Evolutionary conservation across 805 yeast species (phyloP).

Genomic region (Starmerella bombi): DNA sequence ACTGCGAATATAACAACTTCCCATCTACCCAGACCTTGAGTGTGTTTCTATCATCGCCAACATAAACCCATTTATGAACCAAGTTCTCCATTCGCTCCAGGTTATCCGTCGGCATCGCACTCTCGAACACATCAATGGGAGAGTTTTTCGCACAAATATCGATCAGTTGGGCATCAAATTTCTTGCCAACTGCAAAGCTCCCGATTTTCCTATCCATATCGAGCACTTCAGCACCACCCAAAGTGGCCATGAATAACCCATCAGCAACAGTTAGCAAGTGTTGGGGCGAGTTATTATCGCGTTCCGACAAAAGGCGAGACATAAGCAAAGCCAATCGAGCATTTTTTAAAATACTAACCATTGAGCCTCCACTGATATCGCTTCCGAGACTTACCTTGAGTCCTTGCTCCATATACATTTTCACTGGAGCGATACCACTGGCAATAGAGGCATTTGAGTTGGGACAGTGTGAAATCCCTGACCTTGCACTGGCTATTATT

Average conservation of each 20-base stretch:
- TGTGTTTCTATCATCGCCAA: constrained; percentile 89
- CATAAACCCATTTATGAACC: constrained; percentile 79
- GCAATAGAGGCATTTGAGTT: constrained; percentile 76
- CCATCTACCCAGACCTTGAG: constrained; percentile 76
- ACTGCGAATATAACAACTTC: constrained; percentile 31
- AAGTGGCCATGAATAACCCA: constrained; percentile 66
- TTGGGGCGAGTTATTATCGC: constrained; percentile 30
- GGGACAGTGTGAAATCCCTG: constrained; percentile 89
- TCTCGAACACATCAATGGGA: constrained; percentile 59
- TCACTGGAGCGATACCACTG: constrained; percentile 79
- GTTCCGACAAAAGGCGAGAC: constrained; percentile 58
- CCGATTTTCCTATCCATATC: constrained; percentile 49
- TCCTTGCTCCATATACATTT: constrained; percentile 48
- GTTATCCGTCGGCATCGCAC: constrained; percentile 29
- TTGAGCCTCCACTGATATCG: constrained; percentile 66
- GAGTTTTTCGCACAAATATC: constrained; percentile 44
- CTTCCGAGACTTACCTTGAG: constrained; percentile 74
- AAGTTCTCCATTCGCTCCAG: constrained; percentile 39
- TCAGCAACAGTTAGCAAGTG: constrained; percentile 50
- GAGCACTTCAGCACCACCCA: constrained; percentile 77
- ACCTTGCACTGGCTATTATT: constrained; percentile 38
- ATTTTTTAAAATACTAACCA: constrained; percentile 48
- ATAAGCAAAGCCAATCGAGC: constrained; percentile 62
- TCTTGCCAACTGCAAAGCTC: constrained; percentile 59
- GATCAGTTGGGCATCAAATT: constrained; percentile 71